Evolutionary conservation across 176 grass and related monocot species (phyloP).

Genomic region (Bothriochloa decipiens): DNA sequence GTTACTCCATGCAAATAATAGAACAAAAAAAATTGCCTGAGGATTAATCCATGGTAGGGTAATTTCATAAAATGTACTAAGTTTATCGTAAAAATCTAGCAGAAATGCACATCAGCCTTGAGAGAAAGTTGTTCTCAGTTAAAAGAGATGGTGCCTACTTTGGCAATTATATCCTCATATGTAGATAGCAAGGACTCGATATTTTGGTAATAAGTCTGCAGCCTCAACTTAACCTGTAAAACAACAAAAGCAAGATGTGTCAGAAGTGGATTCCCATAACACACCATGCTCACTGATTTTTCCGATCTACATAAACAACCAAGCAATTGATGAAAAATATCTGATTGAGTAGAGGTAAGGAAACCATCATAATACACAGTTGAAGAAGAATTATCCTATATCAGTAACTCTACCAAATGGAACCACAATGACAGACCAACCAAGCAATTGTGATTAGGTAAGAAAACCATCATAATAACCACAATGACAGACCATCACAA

Average conservation of each 20-base stretch:
- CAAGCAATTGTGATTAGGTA: no score
- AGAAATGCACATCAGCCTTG: conserved; percentile 21
- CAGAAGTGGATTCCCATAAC: conserved; percentile 21
- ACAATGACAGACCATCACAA: conserved; percentile 15
- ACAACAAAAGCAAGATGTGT: conserved; percentile 21
- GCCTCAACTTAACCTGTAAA: conserved; percentile 81
- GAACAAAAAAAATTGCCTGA: neutral
- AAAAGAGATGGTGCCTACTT: conserved; percentile 48
- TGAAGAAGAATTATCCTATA: conserved; percentile 15
- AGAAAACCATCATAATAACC: no score
- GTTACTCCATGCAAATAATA: conserved; percentile 11
- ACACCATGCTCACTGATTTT: neutral
- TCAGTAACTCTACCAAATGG: no score
- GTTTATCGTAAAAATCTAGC: neutral
- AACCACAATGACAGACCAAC: no score
- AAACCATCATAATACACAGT: conserved; percentile 27
- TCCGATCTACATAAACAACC: neutral
- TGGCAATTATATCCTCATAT: conserved; percentile 67
- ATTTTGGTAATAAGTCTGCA: conserved; percentile 91
- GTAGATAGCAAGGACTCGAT: conserved; percentile 77
- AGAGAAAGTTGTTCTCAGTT: neutral
- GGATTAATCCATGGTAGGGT: conserved; percentile 4
- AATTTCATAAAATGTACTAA: conserved; percentile 1
- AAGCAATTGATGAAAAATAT: conserved; percentile 15
- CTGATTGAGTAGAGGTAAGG: neutral